These are phyloP conservation scores for Sanghuangporus weigelae DNA, from an alignment of 1,284 basidiomycete genomes.

Conservation along the genomic window DNA sequence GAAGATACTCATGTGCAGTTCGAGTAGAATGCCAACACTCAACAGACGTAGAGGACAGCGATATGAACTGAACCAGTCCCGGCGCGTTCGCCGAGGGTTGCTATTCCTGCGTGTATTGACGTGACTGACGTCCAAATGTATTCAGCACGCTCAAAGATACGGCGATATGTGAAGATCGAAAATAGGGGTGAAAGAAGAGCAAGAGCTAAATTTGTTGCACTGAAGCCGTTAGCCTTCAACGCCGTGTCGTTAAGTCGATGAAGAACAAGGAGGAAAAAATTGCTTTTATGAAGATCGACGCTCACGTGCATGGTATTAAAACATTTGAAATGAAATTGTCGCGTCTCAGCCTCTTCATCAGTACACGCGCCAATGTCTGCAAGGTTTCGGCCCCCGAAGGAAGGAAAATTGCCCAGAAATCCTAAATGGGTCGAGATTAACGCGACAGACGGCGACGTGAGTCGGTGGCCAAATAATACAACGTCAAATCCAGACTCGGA, in stretches of 20 bases:
- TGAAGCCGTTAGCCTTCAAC: too few relatives aligned
- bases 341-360: neutral
- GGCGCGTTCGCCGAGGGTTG: neutral
- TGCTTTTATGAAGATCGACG: neutral
- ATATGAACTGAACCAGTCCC: neutral
- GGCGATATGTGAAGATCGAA: neutral
- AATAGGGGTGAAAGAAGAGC: neutral
- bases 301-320: neutral
- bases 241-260: too few relatives aligned
- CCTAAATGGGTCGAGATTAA: constrained; percentile 53
- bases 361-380: neutral
- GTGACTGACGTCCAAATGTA: neutral
- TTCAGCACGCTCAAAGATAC: neutral
- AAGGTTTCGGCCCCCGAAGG: neutral
- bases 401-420: constrained; percentile 40
- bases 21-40: neutral
- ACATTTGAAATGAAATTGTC: too few relatives aligned
- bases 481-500: constrained; percentile 45
- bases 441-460: constrained; percentile 51
- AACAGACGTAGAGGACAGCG: neutral
- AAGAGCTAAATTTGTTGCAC: too few relatives aligned
- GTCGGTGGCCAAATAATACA: constrained; percentile 53
- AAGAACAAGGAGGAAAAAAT: too few relatives aligned
- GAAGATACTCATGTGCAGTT: neutral
- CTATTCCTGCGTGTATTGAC: neutral